Evolutionary conservation across 176 grass and related monocot species (phyloP).

Genomic region (Hordeum vulgare): MorexV3_pseudomolecules_assembly NC_058524.1:533136012-533136511

Average conservation of each 20-base stretch:
- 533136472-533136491: not conserved
- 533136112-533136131: conserved; percentile 18
- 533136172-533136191: not conserved
- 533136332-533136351: conserved; percentile 15
- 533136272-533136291: conserved; percentile 9
- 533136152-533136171: not conserved
- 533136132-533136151: conserved; percentile 17
- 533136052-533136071: not conserved
- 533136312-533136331: conserved; percentile 14
- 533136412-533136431: not conserved
- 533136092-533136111: not conserved
- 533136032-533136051: not conserved
- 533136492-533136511: conserved; percentile 11
- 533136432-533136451: conserved; percentile 4
- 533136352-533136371: conserved; percentile 3
- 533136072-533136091: not conserved
- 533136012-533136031: not conserved
- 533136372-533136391: not conserved
- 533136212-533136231: not conserved
- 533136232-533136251: not conserved
- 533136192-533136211: not conserved
- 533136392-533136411: too few species aligned
- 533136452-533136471: not conserved
- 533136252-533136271: conserved; percentile 22
- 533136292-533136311: not conserved